A percentile compares a stretch with the other conserved stretches of the same genome.
These are phyloP conservation scores for Atkinsonella hypoxylon DNA, from an alignment of 2,329 filamentous ascomycete genomes.

Conservation along the genomic window DNA sequence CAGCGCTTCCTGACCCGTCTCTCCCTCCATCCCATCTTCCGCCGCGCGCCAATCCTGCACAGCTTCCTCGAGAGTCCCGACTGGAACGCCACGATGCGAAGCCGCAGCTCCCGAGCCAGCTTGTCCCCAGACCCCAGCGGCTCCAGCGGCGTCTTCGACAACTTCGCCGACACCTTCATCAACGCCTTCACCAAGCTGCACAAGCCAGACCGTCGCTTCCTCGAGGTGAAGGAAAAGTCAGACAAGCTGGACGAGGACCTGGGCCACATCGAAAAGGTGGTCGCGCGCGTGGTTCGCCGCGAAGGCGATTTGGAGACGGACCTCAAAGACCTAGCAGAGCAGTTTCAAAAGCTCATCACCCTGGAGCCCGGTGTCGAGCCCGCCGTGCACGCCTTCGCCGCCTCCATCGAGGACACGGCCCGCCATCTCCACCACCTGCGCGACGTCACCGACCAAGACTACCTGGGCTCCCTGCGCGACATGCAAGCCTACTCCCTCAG, in stretches of 20 bases:
- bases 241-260: conserved; percentile 94
- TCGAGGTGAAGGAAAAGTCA: conserved; percentile 83
- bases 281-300: conserved; percentile 76
- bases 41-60: conserved; percentile 70
- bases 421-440: conserved; percentile 68
- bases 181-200: conserved; percentile 96
- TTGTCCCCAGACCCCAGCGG: conserved; percentile 32
- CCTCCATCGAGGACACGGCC: conserved; percentile 73
- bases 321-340: conserved; percentile 78
- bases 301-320: conserved; percentile 82
- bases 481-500: conserved; percentile 92
- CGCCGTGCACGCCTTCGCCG: conserved; percentile 74
- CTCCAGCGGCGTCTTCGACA: conserved; percentile 73
- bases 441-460: conserved; percentile 90
- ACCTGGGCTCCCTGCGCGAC: conserved; percentile 81
- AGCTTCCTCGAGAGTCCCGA: conserved; percentile 86
- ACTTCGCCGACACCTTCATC: conserved; percentile 89
- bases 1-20: conserved; percentile 83
- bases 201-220: conserved; percentile 87
- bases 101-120: conserved; percentile 55
- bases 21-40: conserved; percentile 77
- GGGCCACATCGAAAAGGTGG: conserved; percentile 87
- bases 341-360: conserved; percentile 86
- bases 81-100: conserved; percentile 94
- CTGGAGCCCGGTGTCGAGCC: conserved; percentile 80